These are phyloP conservation scores for Encephalitozoon hellem DNA, from an alignment of 371 early-diverging fungal genomes.

Conservation along the genomic window DNA sequence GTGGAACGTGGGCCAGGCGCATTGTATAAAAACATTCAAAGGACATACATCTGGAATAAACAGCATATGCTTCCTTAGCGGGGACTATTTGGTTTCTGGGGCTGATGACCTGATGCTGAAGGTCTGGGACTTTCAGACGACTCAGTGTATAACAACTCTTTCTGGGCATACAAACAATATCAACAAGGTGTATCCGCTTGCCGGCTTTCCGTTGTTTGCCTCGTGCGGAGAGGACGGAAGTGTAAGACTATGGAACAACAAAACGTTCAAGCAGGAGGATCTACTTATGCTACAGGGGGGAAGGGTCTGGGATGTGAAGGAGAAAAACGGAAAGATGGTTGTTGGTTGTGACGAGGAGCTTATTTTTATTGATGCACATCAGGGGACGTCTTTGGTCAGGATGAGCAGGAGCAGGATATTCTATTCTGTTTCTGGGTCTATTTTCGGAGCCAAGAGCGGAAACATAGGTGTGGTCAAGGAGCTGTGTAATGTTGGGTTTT, in stretches of 20 bases:
- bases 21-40: constrained; percentile 35
- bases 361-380: constrained; percentile 26
- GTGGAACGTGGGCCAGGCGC: constrained; percentile 46
- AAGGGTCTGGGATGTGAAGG: constrained; percentile 50
- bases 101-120: constrained; percentile 53
- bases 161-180: constrained; percentile 55
- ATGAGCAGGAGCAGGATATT: constrained; percentile 33
- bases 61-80: constrained; percentile 21
- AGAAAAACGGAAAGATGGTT: constrained; percentile 25
- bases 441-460: constrained; percentile 10
- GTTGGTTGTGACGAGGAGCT: constrained; percentile 58
- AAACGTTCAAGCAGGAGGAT: constrained; percentile 44
- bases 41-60: constrained; percentile 39
- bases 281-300: constrained; percentile 30
- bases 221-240: constrained; percentile 52
- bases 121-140: constrained; percentile 47
- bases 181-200: constrained; percentile 29
- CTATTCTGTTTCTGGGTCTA: not conserved
- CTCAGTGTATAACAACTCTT: constrained; percentile 36
- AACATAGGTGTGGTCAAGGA: constrained; percentile 9
- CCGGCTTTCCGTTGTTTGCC: constrained; percentile 26
- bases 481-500: constrained; percentile 9
- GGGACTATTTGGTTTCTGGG: constrained; percentile 50
- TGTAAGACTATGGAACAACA: constrained; percentile 46
- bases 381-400: not conserved